Conservation (phyloP, 2,329 filamentous ascomycete species). For the Colletotrichum sublineola region DNA sequence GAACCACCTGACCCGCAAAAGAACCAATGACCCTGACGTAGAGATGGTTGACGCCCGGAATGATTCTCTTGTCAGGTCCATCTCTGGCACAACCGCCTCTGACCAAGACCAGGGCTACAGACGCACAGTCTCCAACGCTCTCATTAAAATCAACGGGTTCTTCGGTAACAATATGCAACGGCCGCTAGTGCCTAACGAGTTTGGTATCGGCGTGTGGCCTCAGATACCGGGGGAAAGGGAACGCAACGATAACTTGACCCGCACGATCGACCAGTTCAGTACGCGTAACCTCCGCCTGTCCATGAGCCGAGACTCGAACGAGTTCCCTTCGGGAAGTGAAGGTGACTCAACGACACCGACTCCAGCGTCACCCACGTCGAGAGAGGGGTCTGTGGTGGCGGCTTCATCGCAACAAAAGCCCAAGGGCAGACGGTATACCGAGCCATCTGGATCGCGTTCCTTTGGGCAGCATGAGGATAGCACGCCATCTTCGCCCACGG, state of each 20-base stretch:
- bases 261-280: conserved; percentile 57
- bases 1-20: neutral
- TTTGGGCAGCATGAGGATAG: neutral
- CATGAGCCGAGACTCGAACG: conserved; percentile 46
- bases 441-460: neutral
- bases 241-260: conserved; percentile 57
- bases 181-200: neutral
- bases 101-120: conserved; percentile 42
- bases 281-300: neutral
- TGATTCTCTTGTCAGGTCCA: neutral
- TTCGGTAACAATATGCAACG: conserved; percentile 55
- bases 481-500: neutral
- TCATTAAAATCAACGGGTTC: conserved; percentile 59
- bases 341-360: conserved; percentile 1
- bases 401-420: neutral
- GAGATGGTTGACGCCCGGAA: neutral
- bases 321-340: conserved; percentile 31
- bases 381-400: neutral
- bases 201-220: conserved; percentile 57
- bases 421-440: neutral
- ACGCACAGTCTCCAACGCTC: conserved; percentile 56
- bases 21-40: neutral
- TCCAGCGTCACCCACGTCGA: conserved; percentile 10
- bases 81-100: neutral
- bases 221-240: conserved; percentile 66